Conservation (phyloP, 345 rosid species). For the Pseudoturritis turrita region DNA sequence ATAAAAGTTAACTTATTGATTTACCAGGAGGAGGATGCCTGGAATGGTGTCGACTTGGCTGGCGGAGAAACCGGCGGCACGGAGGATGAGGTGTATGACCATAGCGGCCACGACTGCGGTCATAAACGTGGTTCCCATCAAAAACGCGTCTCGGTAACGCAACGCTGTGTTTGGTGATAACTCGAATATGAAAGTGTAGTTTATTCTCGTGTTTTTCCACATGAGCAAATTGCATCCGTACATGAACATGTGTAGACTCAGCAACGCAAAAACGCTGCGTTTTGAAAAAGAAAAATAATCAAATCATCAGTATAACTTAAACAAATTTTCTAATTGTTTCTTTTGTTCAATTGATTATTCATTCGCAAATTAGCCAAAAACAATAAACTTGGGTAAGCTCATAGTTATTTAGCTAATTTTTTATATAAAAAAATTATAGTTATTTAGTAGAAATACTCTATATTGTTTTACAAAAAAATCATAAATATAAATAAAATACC, state of each 20-base stretch:
- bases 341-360: not conserved
- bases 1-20: not conserved
- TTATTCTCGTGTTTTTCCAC: slow-evolving; percentile 86
- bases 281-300: not conserved
- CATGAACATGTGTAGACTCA: slow-evolving; percentile 90
- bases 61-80: slow-evolving; percentile 50
- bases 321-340: not conserved
- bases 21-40: slow-evolving; percentile 70
- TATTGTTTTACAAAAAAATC: not conserved
- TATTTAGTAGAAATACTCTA: not conserved
- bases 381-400: too few relatives aligned
- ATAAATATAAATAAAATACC: slow-evolving; percentile 36
- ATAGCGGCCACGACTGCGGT: slow-evolving; percentile 75
- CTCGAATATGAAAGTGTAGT: slow-evolving; percentile 82
- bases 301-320: not conserved
- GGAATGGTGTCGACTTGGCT: slow-evolving; percentile 76
- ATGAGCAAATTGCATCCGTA: slow-evolving; percentile 85
- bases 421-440: too few relatives aligned
- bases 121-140: slow-evolving; percentile 88
- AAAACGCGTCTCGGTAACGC: slow-evolving; percentile 81
- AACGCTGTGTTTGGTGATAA: slow-evolving; percentile 70
- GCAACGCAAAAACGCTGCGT: slow-evolving; percentile 77
- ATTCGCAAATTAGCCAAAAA: not conserved
- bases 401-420: too few relatives aligned
- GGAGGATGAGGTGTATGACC: slow-evolving; percentile 79